Conservation (phyloP, 768 basidiomycete genomes). For the Exidia glandulosa region DNA sequence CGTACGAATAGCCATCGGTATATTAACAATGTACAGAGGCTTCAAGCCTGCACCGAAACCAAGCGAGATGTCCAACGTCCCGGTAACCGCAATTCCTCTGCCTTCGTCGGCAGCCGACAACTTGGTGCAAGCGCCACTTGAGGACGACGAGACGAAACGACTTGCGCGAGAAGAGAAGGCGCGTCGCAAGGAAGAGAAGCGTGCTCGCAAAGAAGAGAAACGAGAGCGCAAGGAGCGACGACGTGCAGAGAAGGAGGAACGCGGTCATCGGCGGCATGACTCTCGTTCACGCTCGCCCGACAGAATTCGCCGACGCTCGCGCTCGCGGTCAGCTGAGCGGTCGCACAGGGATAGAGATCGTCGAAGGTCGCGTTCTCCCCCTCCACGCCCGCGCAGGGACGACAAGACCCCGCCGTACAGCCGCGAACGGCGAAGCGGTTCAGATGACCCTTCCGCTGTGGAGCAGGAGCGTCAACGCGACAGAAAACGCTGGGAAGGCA, state of each 20-base stretch:
- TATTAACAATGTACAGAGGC: constrained; percentile 39
- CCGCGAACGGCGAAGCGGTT: constrained; percentile 17
- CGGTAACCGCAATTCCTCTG: constrained; percentile 8
- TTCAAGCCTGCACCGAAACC: constrained; percentile 50
- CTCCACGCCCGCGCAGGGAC: constrained; percentile 17
- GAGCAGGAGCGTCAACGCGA: constrained; percentile 32
- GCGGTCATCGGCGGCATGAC: neutral
- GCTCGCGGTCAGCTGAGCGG: neutral
- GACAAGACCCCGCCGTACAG: constrained; percentile 6
- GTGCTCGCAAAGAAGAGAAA: constrained; percentile 41
- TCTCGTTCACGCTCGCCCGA: constrained; percentile 4
- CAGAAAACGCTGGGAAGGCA: constrained; percentile 42
- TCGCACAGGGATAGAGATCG: constrained; percentile 1
- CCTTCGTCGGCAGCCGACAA: no score
- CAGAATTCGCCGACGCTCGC: neutral
- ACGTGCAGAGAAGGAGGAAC: constrained; percentile 11
- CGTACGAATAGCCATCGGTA: neutral
- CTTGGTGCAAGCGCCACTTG: no score
- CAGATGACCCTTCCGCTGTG: constrained; percentile 17
- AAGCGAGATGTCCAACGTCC: constrained; percentile 6
- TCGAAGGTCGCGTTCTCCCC: constrained; percentile 25
- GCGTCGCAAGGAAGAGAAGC: constrained; percentile 22
- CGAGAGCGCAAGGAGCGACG: constrained; percentile 43
- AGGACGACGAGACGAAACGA: constrained; percentile 19
- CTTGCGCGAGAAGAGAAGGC: constrained; percentile 11